Evolutionary conservation across 2,329 filamentous ascomycete species (phyloP), one percentile per base, ranked within the genome.

Genomic region (Penicillium brevicompactum): DNA sequence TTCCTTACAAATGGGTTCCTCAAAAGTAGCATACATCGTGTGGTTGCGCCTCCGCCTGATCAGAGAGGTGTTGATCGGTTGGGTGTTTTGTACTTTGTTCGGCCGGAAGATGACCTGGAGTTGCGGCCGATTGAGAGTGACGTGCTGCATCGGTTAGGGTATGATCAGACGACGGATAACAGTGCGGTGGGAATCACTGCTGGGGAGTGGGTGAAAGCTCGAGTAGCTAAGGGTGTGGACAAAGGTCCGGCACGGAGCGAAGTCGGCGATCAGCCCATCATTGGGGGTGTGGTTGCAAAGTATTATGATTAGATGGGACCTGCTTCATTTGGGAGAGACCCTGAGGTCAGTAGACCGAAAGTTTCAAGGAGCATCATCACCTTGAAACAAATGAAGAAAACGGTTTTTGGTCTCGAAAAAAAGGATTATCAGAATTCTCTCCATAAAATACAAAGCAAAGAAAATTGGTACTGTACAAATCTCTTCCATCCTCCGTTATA

Each of bases 1-100:
- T 76, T 78, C 51, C 57, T 81, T 9, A 80, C 80, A 0, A 78
- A 78, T n/a, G 79, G 79, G 0, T 81, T 76, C 53, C 65, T 81
- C 27, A 79, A 80, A 61, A 75, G 70, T 10, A 76, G 70, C 1
- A 72, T 79, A 14, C 79, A 81, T 46, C 73, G 78, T 0, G 78
- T 81, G 0, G 69, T 76, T 11, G 70, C 73, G 10, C 78, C 78
- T 3, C 79, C 78, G 0, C 60, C 70, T 10, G 78, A 80, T 56
- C 78, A 81, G 61, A 67, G 65, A 6, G 58, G 73, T 53, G 38
- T 73, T 14, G 73, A 77, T 58, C 68, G 74, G 2, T 54, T 74
- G 5, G 75, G 75, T 9, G 57, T 77, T 37, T 55, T 77, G 45
- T 78, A 77, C 60, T 77, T 78, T 63, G 78, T 80, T 1, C 76